Conservation (phyloP, 306 rosid genomes). For the Purshia tridentata region DNA sequence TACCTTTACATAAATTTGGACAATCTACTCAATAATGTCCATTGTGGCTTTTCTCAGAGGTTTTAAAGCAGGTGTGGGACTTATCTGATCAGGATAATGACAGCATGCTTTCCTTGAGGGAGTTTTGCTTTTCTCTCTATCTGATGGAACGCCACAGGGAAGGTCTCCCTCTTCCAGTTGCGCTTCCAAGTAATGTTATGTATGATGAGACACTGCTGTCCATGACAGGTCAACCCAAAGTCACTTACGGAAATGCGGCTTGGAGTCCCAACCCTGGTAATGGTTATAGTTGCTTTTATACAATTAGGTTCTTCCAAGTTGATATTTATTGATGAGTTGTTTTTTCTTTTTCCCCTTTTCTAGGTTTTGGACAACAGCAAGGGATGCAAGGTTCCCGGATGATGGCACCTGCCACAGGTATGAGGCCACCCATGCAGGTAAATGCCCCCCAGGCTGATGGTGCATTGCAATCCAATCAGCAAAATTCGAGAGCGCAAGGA, state of each 20-base stretch:
- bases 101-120: constrained; percentile 96
- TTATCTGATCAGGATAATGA: constrained; percentile 95
- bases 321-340: constrained; percentile 20
- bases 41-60: constrained; percentile 61
- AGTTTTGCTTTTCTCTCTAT: constrained; percentile 90
- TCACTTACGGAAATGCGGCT: constrained; percentile 55
- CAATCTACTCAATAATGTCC: constrained; percentile 23
- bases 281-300: constrained; percentile 16
- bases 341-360: constrained; percentile 11
- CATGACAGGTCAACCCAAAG: constrained; percentile 76
- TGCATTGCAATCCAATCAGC: constrained; percentile 49
- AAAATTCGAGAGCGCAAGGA: constrained; percentile 46
- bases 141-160: constrained; percentile 93
- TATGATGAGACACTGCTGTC: constrained; percentile 75
- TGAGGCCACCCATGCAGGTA: constrained; percentile 52
- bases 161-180: constrained; percentile 80
- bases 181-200: constrained; percentile 67
- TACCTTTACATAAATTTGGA: constrained; percentile 20
- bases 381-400: constrained; percentile 53
- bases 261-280: constrained; percentile 67
- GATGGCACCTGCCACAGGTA: constrained; percentile 47
- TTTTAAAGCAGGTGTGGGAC: constrained; percentile 95
- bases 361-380: constrained; percentile 84
- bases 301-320: constrained; percentile 12
- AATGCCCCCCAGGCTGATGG: constrained; percentile 40